These are phyloP conservation scores for Euphorbia celastroides DNA, from an alignment of 441 rosid species.

Conservation along the genomic window DNA sequence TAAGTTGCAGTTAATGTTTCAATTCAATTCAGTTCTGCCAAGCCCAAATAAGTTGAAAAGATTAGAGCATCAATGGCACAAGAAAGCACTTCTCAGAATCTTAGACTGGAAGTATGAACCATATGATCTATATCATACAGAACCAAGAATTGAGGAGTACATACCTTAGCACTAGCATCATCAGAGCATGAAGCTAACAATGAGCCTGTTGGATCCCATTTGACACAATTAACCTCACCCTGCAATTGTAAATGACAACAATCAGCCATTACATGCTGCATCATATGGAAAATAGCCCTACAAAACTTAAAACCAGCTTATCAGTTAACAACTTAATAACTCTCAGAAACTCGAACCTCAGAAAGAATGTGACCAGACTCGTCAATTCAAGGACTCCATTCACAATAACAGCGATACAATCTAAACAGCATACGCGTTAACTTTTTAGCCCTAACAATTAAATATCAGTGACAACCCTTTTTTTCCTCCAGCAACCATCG, in stretches of 20 bases:
- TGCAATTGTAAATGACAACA: constrained; percentile 27
- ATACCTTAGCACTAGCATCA: constrained; percentile 88
- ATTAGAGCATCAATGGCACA: too few relatives aligned
- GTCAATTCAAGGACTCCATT: neutral
- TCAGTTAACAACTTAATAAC: neutral
- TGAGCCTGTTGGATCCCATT: constrained; percentile 98
- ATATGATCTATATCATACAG: neutral
- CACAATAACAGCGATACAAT: neutral
- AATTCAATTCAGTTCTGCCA: too few relatives aligned
- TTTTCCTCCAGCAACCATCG: neutral
- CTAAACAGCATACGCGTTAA: neutral
- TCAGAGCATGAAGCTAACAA: constrained; percentile 96
- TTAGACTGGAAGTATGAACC: neutral
- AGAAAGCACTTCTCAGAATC: constrained; percentile 1
- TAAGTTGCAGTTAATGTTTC: too few relatives aligned
- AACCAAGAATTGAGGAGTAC: constrained; percentile 5
- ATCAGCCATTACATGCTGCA: neutral
- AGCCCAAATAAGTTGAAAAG: too few relatives aligned
- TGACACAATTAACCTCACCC: constrained; percentile 99
- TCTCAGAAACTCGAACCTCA: neutral
- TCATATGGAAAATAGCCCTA: neutral
- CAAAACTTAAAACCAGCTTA: neutral
- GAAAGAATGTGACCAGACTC: neutral
- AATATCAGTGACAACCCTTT: neutral
- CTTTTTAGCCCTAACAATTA: neutral